phyloP scores from a whole-genome alignment of 1,139 yeast genomes.

The Pneumocystis wakefieldiae region DNA sequence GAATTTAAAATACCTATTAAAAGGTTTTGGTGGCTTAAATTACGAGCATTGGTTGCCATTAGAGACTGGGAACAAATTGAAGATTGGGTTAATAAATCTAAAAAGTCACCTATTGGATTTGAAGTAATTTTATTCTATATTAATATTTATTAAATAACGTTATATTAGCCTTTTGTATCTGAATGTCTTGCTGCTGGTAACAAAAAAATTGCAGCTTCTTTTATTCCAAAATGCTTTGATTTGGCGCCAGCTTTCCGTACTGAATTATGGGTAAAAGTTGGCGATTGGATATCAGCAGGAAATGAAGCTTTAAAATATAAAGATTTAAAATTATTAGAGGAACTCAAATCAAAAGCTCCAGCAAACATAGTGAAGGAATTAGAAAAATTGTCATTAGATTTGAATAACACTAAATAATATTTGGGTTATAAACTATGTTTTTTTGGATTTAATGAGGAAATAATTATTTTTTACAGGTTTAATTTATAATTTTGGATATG shows the following conservation, averaged over 20 bases:
- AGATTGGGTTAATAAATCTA: slow-evolving; percentile 29
- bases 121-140: slow-evolving; percentile 16
- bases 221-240: slow-evolving; percentile 26
- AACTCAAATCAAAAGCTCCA: slow-evolving; percentile 25
- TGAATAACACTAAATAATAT: background rate
- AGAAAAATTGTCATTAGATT: background rate
- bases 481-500: background rate
- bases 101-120: slow-evolving; percentile 62
- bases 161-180: slow-evolving; percentile 35
- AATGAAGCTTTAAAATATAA: slow-evolving; percentile 44
- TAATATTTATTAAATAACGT: background rate
- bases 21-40: slow-evolving; percentile 48
- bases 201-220: slow-evolving; percentile 30
- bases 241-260: slow-evolving; percentile 30
- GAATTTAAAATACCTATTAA: slow-evolving; percentile 50
- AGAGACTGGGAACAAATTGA: slow-evolving; percentile 51
- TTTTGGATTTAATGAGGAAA: background rate
- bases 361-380: background rate
- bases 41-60: slow-evolving; percentile 37
- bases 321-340: slow-evolving; percentile 33
- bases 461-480: background rate
- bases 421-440: background rate
- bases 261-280: slow-evolving; percentile 37
- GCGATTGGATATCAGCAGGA: slow-evolving; percentile 42
- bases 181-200: slow-evolving; percentile 39